Conservation (phyloP, 2,329 filamentous ascomycete genomes). For the Byssoonygena ceratinophila region DNA sequence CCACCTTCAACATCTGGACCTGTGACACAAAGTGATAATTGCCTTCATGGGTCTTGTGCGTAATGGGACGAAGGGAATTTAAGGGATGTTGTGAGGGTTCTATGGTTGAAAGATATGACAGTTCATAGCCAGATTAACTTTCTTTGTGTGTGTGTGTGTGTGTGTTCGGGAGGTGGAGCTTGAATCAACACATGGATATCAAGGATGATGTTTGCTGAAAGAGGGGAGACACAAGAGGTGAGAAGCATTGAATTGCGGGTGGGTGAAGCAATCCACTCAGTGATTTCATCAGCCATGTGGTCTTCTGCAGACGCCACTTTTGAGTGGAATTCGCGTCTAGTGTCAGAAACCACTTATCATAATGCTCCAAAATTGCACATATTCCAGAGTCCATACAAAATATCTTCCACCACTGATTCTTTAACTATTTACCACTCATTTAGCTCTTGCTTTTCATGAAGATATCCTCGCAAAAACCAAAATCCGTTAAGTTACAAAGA, state of each 20-base stretch:
- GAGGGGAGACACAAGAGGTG: neutral
- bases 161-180: neutral
- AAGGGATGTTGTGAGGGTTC: neutral
- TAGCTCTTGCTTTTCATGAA: neutral
- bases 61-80: neutral
- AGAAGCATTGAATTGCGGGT: neutral
- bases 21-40: conserved; percentile 8
- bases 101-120: neutral
- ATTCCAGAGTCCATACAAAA: neutral
- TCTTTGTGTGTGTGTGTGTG: too few species aligned
- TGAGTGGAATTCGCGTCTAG: neutral
- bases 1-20: conserved; percentile 21
- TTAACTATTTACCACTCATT: neutral
- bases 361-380: neutral
- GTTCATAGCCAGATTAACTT: neutral
- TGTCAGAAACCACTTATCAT: neutral
- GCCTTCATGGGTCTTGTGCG: neutral
- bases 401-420: neutral
- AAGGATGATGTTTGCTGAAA: neutral
- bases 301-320: neutral
- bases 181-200: neutral
- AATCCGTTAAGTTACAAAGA: neutral
- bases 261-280: neutral
- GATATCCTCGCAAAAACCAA: neutral
- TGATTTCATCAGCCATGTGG: conserved; percentile 4